These are phyloP conservation scores for Nemania sp. DNA, from an alignment of 2,329 filamentous ascomycete species.

Conservation along the genomic window DNA sequence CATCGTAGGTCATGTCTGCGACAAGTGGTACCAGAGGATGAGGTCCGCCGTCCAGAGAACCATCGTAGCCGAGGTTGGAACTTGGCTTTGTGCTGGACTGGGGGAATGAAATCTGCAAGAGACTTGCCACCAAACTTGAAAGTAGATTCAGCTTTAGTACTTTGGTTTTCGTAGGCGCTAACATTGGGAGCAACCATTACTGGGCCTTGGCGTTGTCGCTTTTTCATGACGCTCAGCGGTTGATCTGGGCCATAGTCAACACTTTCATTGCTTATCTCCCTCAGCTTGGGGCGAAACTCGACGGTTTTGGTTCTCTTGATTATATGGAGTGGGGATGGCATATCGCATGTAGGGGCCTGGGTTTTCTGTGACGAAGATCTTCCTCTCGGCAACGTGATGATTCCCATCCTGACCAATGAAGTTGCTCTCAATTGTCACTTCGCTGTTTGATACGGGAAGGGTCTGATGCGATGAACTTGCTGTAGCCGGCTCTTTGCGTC, in stretches of 20 bases:
- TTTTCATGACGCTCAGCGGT: conserved; percentile 36
- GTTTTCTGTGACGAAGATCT: conserved; percentile 17
- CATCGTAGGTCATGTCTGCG: conserved; percentile 23
- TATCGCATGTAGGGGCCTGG: conserved; percentile 21
- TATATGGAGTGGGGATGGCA: conserved; percentile 36
- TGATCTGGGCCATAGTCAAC: conserved; percentile 28
- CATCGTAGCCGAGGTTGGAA: conserved; percentile 30
- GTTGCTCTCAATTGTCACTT: conserved; percentile 32
- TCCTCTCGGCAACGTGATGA: conserved; percentile 14
- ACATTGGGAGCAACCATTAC: not conserved
- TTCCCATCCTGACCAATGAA: conserved; percentile 31
- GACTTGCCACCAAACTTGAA: not conserved
- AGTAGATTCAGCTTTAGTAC: not conserved
- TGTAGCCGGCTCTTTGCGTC: not conserved
- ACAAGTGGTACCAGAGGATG: conserved; percentile 31
- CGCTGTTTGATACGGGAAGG: conserved; percentile 20
- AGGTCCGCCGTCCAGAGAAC: conserved; percentile 30
- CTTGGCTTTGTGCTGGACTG: conserved; percentile 27
- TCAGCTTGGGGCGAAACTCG: conserved; percentile 28
- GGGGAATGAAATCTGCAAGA: not conserved
- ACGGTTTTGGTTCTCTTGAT: conserved; percentile 35
- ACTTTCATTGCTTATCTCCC: conserved; percentile 31
- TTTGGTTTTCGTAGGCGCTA: conserved; percentile 7
- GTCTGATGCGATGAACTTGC: not conserved
- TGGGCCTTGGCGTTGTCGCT: conserved; percentile 25